Base-by-base conservation (phyloP, 2,329 filamentous ascomycete species). In the Balansia obtecta region DNA sequence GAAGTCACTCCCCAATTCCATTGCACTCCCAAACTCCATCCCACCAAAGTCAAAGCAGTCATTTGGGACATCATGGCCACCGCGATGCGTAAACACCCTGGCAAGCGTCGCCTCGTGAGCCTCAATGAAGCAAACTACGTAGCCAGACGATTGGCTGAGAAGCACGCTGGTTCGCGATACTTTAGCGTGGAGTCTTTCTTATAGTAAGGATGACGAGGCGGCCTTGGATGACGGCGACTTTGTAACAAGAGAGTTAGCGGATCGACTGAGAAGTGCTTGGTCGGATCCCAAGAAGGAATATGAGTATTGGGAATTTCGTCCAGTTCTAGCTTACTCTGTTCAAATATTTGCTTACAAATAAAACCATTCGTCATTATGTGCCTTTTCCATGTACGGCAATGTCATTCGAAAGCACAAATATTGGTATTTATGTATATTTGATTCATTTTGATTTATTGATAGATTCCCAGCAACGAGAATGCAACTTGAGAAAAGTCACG, bases 111-210 rank as follows among this genome's bases (percentile, higher is more conserved):
- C 3, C 69, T 80, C 15, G 75, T 77, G 46, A 76, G 71, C 53
- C 65, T 80, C 45, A 70, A 73, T 58, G 74, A 79, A 58, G 76
- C 76, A 46, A 79, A 78, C 57, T 76, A 81, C 57, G 77, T 80
- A 55, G 76, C 77, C 42, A 74, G 70, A 59, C 65, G 77, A 30
- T 63, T 80, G 13, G 74, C 75, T 51, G 75, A 80, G 62, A 73
- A 65, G 58, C 70, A 74, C 55, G 58, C 61, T 22, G 53, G 56
- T 4, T 65, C 62, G 9, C 61, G 67, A 7, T 68, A 70, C 58
- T 70, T 69, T 45, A 63, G 59, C 53, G 58, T 64, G 27, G 58
- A 61, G 40, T 56, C 57, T 7, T 62, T 63, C 13, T 50, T 50
- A 62, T 2, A 59, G 56, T 10, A 56, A 59, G 22, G 56, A 60